Evolutionary conservation across 768 basidiomycete genomes (phyloP).

Genomic region (Russula olivacea): DNA sequence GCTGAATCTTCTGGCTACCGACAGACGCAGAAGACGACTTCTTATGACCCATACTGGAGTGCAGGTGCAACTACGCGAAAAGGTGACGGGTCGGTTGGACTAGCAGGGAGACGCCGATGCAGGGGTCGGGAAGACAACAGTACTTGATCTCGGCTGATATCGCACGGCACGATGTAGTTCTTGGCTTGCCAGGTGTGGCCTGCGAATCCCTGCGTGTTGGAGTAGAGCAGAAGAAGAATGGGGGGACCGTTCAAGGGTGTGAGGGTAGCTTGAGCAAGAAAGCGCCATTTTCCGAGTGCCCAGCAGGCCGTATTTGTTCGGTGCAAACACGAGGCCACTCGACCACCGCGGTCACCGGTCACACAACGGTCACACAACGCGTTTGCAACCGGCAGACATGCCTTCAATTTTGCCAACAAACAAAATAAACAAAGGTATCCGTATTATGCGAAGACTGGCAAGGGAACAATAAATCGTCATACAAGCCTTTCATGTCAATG

Average conservation of each 20-base stretch:
- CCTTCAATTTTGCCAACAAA: neutral
- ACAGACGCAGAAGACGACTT: conserved; percentile 15
- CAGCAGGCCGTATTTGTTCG: conserved; percentile 21
- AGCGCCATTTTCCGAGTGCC: conserved; percentile 21
- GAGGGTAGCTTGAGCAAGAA: conserved; percentile 20
- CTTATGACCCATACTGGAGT: conserved; percentile 7
- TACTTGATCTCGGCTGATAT: conserved; percentile 60
- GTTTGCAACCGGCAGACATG: neutral
- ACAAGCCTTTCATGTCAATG: conserved; percentile 20
- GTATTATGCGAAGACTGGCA: neutral
- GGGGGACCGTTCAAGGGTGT: conserved; percentile 8
- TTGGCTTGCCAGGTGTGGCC: conserved; percentile 38
- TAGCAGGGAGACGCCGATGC: neutral
- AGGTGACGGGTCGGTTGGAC: neutral
- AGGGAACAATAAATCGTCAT: conserved; percentile 6
- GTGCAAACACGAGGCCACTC: conserved; percentile 19
- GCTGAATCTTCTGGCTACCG: conserved; percentile 5
- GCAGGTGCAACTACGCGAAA: neutral
- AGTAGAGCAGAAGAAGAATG: conserved; percentile 7
- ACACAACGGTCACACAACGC: neutral
- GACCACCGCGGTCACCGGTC: neutral
- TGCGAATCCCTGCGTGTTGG: conserved; percentile 1
- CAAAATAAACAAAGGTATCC: conserved; percentile 15
- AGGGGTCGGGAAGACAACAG: conserved; percentile 1
- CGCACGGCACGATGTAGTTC: conserved; percentile 55